phyloP scores from a whole-genome alignment of 2,329 filamentous ascomycete species.

The Alternaria sp. region DNA sequence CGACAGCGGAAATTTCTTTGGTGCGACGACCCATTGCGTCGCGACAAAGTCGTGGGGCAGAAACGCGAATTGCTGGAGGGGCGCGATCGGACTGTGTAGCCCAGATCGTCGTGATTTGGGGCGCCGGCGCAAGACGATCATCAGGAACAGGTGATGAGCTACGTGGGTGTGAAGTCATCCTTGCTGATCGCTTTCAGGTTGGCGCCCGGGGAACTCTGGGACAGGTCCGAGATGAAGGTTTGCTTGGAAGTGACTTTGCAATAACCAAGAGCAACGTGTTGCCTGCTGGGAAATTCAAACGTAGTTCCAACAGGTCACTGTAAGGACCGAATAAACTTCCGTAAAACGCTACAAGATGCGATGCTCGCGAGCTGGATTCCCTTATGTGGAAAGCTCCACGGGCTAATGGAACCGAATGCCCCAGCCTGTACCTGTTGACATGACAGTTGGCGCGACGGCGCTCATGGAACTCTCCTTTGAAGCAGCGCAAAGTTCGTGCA shows the following conservation, averaged over 20 bases:
- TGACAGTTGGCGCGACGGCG: constrained; percentile 29
- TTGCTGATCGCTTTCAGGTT: constrained; percentile 34
- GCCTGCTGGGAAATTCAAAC: constrained; percentile 27
- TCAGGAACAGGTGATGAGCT: constrained; percentile 27
- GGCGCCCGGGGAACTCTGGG: constrained; percentile 23
- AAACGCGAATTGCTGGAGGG: constrained; percentile 15
- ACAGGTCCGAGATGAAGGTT: constrained; percentile 19
- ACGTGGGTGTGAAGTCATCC: constrained; percentile 25
- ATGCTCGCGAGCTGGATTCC: constrained; percentile 39
- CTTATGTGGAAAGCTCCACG: constrained; percentile 31
- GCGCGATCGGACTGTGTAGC: constrained; percentile 14
- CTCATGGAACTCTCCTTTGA: constrained; percentile 19
- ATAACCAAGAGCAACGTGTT: constrained; percentile 23
- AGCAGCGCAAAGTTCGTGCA: constrained; percentile 19
- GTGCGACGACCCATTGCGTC: constrained; percentile 31
- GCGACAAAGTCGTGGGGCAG: constrained; percentile 21
- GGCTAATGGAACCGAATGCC: constrained; percentile 38
- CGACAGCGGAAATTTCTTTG: constrained; percentile 23
- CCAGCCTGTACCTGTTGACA: constrained; percentile 26
- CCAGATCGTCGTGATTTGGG: constrained; percentile 23
- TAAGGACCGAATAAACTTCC: constrained; percentile 21
- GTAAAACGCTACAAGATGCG: constrained; percentile 44
- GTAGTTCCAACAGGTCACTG: constrained; percentile 20
- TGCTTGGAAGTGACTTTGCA: constrained; percentile 23
- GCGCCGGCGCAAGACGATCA: constrained; percentile 30